phyloP scores from a whole-genome alignment of 805 yeast species.

The Citeromyces matritensis region DNA sequence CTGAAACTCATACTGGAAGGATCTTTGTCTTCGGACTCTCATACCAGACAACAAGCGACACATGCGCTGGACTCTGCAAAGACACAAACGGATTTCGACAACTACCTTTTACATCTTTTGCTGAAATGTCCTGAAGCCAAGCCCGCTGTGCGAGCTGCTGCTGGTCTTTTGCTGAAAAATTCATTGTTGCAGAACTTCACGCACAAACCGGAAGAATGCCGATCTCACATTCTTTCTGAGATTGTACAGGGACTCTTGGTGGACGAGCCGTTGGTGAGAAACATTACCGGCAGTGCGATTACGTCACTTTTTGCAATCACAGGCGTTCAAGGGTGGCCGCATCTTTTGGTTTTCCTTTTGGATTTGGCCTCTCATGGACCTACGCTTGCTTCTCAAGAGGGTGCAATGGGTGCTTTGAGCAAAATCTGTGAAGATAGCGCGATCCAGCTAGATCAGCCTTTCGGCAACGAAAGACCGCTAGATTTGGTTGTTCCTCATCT shows the following conservation, averaged over 20 bases:
- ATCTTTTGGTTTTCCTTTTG: conserved; percentile 51
- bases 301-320: conserved; percentile 58
- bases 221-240: conserved; percentile 17
- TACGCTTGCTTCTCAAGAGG: conserved; percentile 35
- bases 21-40: conserved; percentile 46
- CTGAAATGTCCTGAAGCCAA: conserved; percentile 31
- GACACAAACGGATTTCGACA: conserved; percentile 61
- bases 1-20: conserved; percentile 52
- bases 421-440: conserved; percentile 88
- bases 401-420: conserved; percentile 67
- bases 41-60: conserved; percentile 50
- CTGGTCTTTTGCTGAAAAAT: conserved; percentile 79
- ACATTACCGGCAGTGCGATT: conserved; percentile 82
- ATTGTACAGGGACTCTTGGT: conserved; percentile 34
- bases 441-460: conserved; percentile 44
- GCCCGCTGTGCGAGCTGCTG: conserved; percentile 66
- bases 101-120: conserved; percentile 61
- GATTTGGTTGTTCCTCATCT: conserved; percentile 54
- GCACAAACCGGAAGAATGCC: conserved; percentile 13
- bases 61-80: conserved; percentile 59
- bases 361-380: conserved; percentile 37
- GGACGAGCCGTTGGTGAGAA: conserved; percentile 48
- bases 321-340: conserved; percentile 67
- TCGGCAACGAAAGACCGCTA: conserved; percentile 53
- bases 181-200: conserved; percentile 21